These are phyloP conservation scores for Podospora sp. DNA, from an alignment of 495 filamentous ascomycete genomes.

Conservation along the genomic window DNA sequence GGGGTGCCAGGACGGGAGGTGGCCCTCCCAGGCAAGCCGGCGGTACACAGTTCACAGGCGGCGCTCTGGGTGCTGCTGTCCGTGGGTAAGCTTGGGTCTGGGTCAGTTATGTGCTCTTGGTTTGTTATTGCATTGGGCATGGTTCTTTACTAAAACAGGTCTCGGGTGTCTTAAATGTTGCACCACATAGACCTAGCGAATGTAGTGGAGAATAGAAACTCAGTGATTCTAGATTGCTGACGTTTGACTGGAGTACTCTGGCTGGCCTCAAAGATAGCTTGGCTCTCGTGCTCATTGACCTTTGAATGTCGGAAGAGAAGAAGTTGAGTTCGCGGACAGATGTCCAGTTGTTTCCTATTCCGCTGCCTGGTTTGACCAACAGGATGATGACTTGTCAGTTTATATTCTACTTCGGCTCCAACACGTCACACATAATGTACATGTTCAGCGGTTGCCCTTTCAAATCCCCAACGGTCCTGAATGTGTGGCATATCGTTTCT, in stretches of 20 bases:
- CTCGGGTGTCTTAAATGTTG: conserved; percentile 28
- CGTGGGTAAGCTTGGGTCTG: conserved; percentile 44
- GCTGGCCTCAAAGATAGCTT: background rate
- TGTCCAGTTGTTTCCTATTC: too few species aligned
- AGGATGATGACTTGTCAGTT: too few species aligned
- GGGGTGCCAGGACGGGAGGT: conserved; percentile 60
- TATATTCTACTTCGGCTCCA: too few species aligned
- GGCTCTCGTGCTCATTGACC: background rate
- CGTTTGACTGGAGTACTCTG: background rate
- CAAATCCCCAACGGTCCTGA: too few species aligned
- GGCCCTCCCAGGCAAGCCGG: conserved; percentile 58
- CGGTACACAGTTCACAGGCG: conserved; percentile 61
- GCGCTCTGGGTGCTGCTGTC: conserved; percentile 58
- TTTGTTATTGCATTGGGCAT: conserved; percentile 40
- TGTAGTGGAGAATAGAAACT: conserved; percentile 27
- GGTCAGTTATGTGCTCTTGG: conserved; percentile 28
- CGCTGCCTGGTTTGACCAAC: too few species aligned
- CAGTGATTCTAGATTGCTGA: background rate
- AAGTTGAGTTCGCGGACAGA: too few species aligned
- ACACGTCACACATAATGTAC: too few species aligned
- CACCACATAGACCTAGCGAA: conserved; percentile 29
- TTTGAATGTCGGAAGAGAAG: too few species aligned
- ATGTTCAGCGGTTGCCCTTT: too few species aligned
- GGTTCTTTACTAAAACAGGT: conserved; percentile 34
- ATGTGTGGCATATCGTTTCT: too few species aligned